These are phyloP conservation scores for Gossypium laxum DNA, from an alignment of 441 rosid genomes.

Conservation along the genomic window DNA sequence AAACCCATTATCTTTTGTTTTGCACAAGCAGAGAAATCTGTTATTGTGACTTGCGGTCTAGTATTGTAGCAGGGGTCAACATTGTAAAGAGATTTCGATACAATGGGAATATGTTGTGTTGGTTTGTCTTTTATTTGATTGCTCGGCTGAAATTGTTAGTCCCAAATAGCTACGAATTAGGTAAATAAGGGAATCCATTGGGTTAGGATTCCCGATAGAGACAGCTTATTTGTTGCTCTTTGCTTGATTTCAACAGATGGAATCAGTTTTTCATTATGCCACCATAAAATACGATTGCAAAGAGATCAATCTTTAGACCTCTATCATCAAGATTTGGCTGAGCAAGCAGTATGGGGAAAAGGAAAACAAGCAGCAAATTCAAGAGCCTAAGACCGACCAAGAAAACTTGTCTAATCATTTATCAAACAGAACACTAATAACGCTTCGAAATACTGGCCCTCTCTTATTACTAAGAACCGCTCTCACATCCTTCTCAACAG, in stretches of 20 bases:
- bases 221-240: not conserved
- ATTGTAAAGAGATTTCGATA: not conserved
- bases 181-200: not conserved
- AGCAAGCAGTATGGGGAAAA: too few relatives aligned
- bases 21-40: not conserved
- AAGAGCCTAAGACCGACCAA: too few relatives aligned
- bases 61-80: not conserved
- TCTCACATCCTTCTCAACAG: slow-evolving; percentile 39
- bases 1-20: not conserved
- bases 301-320: too few relatives aligned
- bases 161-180: too few relatives aligned
- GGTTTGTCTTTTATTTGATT: too few relatives aligned
- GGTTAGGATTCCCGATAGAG: not conserved
- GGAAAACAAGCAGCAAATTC: too few relatives aligned
- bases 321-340: too few relatives aligned
- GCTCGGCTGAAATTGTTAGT: not conserved
- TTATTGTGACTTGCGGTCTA: not conserved
- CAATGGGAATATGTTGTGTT: too few relatives aligned
- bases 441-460: slow-evolving; percentile 30
- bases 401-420: slow-evolving; percentile 16
- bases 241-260: not conserved
- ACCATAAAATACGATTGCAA: too few relatives aligned
- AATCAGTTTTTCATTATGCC: not conserved
- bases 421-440: slow-evolving; percentile 36
- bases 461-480: slow-evolving; percentile 34